A percentile compares a stretch with the other conserved stretches of the same genome.
phyloP scores from a whole-genome alignment of 495 filamentous ascomycete species.

The Aspergillus nidulans region DNA sequence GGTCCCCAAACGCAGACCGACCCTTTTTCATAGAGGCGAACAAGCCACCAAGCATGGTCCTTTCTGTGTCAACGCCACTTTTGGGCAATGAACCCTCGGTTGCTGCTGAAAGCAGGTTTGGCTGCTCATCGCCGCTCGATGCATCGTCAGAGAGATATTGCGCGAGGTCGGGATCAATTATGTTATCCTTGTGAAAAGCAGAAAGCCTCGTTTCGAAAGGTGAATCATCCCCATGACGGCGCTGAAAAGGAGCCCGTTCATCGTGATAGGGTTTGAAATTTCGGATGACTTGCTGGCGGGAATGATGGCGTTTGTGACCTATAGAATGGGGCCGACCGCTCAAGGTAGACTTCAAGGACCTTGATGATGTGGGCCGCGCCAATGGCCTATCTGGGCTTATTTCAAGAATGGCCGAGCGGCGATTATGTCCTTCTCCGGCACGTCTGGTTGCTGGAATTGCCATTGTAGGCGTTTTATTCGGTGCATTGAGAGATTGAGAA shows the following conservation, averaged over 20 bases:
- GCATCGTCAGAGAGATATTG: conserved; percentile 94
- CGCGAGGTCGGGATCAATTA: conserved; percentile 94
- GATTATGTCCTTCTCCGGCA: conserved; percentile 73
- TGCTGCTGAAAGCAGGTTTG: conserved; percentile 77
- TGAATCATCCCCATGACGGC: conserved; percentile 60
- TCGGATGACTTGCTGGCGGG: conserved; percentile 72
- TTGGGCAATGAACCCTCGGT: conserved; percentile 46
- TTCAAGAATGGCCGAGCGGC: conserved; percentile 84
- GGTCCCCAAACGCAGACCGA: conserved; percentile 67
- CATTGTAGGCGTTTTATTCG: conserved; percentile 58
- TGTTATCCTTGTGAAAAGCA: conserved; percentile 94
- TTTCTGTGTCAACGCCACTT: conserved; percentile 51
- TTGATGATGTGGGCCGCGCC: conserved; percentile 79
- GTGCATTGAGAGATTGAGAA: conserved; percentile 39
- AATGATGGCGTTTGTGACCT: conserved; percentile 78
- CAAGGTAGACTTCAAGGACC: conserved; percentile 80
- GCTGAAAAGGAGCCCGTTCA: conserved; percentile 88
- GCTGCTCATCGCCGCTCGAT: conserved; percentile 86
- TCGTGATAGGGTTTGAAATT: conserved; percentile 57
- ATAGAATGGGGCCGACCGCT: conserved; percentile 61
- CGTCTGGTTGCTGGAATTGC: conserved; percentile 83
- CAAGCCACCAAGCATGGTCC: conserved; percentile 47
- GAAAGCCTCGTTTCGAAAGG: conserved; percentile 63
- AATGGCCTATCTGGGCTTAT: conserved; percentile 72
- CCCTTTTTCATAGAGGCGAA: conserved; percentile 67